Percentiles rank a stretch among this genome's conserved stretches.
Evolutionary conservation across 805 yeast genomes (phyloP).

Genomic region (Isabelozyma rhagii): DNA sequence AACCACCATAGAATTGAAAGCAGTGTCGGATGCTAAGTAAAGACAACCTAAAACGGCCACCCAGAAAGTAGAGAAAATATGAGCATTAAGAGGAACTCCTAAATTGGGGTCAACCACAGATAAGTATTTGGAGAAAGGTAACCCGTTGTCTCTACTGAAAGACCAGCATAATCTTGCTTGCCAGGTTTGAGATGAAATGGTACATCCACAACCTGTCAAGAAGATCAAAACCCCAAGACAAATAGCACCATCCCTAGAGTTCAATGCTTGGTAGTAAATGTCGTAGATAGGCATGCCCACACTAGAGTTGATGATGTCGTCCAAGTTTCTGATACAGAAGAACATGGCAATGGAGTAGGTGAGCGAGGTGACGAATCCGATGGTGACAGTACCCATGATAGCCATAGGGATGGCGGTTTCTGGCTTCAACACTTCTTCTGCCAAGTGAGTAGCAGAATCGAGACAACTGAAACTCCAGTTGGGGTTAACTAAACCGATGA

Average conservation of each 20-base stretch:
- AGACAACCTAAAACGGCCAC: slow-evolving; percentile 36
- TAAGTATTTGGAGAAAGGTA: slow-evolving; percentile 39
- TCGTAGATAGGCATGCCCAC: slow-evolving; percentile 41
- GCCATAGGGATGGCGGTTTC: slow-evolving; percentile 38
- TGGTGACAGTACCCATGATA: slow-evolving; percentile 37
- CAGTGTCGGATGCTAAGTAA: slow-evolving; percentile 34
- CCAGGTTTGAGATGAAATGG: slow-evolving; percentile 41
- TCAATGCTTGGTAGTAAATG: slow-evolving; percentile 37
- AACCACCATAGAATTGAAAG: slow-evolving; percentile 34
- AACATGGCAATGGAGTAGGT: slow-evolving; percentile 40
- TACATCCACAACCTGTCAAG: slow-evolving; percentile 36
- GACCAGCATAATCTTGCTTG: slow-evolving; percentile 44
- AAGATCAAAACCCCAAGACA: slow-evolving; percentile 33
- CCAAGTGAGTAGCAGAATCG: slow-evolving; percentile 41
- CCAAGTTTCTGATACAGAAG: slow-evolving; percentile 32
- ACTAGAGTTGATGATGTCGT: slow-evolving; percentile 20
- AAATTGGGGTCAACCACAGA: slow-evolving; percentile 34
- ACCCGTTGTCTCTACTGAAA: slow-evolving; percentile 41
- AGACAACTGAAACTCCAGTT: slow-evolving; percentile 39
- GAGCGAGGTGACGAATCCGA: slow-evolving; percentile 38
- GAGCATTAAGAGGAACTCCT: slow-evolving; percentile 40
- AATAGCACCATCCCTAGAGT: slow-evolving; percentile 32
- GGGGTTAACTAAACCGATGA: slow-evolving; percentile 37
- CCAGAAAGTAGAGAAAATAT: slow-evolving; percentile 29
- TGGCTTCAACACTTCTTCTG: slow-evolving; percentile 38